Percentiles rank a stretch among this genome's conserved stretches.
Evolutionary conservation across 2,329 filamentous ascomycete genomes (phyloP).

Genomic region (Penicillium sp.): DNA sequence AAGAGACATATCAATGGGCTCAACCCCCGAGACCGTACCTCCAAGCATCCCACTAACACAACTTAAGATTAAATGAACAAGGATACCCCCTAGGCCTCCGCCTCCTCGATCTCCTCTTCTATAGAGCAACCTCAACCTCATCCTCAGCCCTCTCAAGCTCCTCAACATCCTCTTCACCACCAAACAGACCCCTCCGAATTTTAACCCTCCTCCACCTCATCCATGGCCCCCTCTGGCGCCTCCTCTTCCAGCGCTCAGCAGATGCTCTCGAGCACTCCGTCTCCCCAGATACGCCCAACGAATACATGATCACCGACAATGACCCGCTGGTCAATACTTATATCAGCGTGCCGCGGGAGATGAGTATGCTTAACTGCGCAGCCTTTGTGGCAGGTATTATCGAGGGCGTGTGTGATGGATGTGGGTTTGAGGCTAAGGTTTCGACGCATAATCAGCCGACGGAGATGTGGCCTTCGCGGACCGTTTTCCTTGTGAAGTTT

Average conservation of each 20-base stretch:
- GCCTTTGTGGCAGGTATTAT: conserved; percentile 94
- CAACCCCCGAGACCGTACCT: no score
- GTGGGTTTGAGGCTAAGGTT: conserved; percentile 83
- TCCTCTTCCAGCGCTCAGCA: conserved; percentile 86
- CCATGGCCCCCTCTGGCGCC: conserved; percentile 85
- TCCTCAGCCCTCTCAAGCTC: conserved; percentile 82
- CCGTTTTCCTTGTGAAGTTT: conserved; percentile 94
- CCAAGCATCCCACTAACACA: background rate
- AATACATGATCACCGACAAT: conserved; percentile 99
- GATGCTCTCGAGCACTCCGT: conserved; percentile 89
- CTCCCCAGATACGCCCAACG: conserved; percentile 77
- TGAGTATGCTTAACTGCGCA: conserved; percentile 94
- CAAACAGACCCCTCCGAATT: conserved; percentile 80
- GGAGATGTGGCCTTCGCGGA: conserved; percentile 94
- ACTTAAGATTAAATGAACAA: conserved; percentile 74
- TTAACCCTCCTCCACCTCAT: conserved; percentile 93
- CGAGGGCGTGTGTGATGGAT: conserved; percentile 92
- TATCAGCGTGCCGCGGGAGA: conserved; percentile 89
- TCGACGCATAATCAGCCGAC: conserved; percentile 75
- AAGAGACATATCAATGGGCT: no score
- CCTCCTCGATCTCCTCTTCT: conserved; percentile 91
- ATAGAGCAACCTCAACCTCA: conserved; percentile 75
- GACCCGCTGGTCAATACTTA: conserved; percentile 94
- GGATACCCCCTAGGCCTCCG: conserved; percentile 93
- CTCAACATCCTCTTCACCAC: conserved; percentile 67